Base-by-base conservation (phyloP, 164 flowering plant genomes). In the Echeveria elegans region DNA sequence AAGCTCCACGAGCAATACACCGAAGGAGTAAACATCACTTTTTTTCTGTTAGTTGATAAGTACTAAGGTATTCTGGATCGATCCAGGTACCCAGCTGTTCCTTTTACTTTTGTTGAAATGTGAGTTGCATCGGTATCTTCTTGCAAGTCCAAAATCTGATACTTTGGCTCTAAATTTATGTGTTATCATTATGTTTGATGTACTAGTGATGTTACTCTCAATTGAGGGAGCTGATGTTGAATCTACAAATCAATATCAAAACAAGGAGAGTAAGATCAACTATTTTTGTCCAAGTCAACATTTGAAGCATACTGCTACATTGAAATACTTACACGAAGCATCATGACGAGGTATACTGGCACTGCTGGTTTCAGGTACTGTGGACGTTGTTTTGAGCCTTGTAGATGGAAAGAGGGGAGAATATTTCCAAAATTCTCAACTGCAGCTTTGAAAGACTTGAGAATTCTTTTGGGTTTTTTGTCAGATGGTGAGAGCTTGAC, bases 11-110 rank as follows among this genome's bases (percentile, higher is more conserved):
- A 89, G 89, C 77, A 89, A 63, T 18, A 89, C 87, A 5, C 93
- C 96, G 66, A 87, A 89, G 45, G 96, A 89, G 77, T 89, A 86
- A 4, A 89, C 93, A 75, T 89, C 96, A 52, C 96, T 89, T 79
- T 86, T n/a, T 89, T 28, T 82, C 90, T 12, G 91, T 87, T 21
- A 89, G 88, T 64, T 87, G 88, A 71, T 80, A 77, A 7, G 93
- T 84, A 62, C 65, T 81, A 37, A 88, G 69, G 75, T 89, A 89
- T 38, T 87, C 96, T 16, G 93, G 96, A 74, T n/a, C n/a, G n/a
- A n/a, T 89, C 96, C 77, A 87, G 60, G 69, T 87, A 86, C 31
- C 96, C 93, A 5, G 84, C 77, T 19, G 93, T 85, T 65, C 96
- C 96, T 78, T 83, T 89, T 37, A 87, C 71, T 66, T 86, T 84